A percentile compares a stretch with the other conserved stretches of the same genome.
phyloP scores from a whole-genome alignment of 192 early-diverging fungal species.

The Glomus cerebriforme region DNA sequence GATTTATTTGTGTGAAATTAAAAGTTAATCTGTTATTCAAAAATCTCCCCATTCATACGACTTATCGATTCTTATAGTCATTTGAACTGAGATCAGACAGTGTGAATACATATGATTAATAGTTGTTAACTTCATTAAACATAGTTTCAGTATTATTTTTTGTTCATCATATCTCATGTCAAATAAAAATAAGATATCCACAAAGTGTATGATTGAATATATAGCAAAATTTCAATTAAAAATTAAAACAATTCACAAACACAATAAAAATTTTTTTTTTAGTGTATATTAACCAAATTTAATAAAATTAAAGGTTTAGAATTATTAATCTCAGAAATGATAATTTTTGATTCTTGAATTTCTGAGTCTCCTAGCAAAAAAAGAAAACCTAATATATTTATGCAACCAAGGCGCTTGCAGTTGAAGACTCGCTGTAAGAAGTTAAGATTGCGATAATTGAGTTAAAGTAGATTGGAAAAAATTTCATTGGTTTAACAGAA shows the following conservation, averaged over 20 bases:
- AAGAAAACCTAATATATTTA: not conserved
- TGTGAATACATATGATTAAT: conserved; percentile 22
- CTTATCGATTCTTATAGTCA: not conserved
- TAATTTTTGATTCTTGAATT: not conserved
- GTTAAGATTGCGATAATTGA: conserved; percentile 8
- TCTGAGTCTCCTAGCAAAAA: not conserved
- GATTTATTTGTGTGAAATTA: no score
- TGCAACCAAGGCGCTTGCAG: conserved; percentile 33
- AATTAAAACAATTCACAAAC: not conserved
- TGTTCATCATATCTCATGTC: conserved; percentile 28
- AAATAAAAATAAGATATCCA: not conserved
- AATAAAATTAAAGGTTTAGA: no score
- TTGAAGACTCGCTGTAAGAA: conserved; percentile 31
- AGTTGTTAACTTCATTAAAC: not conserved
- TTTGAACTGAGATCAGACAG: conserved; percentile 26
- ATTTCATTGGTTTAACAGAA: not conserved
- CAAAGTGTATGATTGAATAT: not conserved
- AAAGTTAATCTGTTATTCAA: no score
- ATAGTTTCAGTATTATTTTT: not conserved
- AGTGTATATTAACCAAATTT: no score
- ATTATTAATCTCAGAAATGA: not conserved
- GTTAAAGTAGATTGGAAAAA: not conserved
- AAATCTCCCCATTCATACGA: not conserved
- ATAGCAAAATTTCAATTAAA: not conserved
- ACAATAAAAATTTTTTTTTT: not conserved